phyloP scores from a whole-genome alignment of 495 filamentous ascomycete genomes.

The Oleoguttula mirabilis region DNA sequence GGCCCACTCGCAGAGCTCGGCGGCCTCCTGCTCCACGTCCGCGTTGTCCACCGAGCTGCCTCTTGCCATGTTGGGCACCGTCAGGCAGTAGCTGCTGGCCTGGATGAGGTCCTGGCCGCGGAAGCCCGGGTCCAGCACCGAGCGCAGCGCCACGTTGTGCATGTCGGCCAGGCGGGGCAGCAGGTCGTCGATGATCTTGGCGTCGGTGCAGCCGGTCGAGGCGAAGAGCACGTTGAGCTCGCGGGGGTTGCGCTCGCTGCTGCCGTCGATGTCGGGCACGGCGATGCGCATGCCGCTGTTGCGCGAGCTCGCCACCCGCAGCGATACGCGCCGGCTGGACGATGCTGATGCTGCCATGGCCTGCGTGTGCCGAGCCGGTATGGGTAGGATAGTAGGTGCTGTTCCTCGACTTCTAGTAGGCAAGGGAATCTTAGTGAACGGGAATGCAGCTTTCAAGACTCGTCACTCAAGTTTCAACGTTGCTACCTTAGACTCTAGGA shows the following conservation, averaged over 20 bases:
- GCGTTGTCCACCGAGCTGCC: not conserved
- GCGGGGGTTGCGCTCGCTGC: not conserved
- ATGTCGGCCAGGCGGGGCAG: slow-evolving; percentile 10
- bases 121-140: slow-evolving; percentile 14
- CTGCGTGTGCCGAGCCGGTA: too few relatives aligned
- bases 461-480: too few relatives aligned
- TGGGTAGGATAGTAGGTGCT: too few relatives aligned
- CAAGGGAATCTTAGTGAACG: too few relatives aligned
- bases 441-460: too few relatives aligned
- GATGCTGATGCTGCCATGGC: too few relatives aligned
- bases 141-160: slow-evolving; percentile 14
- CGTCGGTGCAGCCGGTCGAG: slow-evolving; percentile 14
- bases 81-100: slow-evolving; percentile 9
- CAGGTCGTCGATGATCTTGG: slow-evolving; percentile 9
- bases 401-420: too few relatives aligned
- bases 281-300: too few relatives aligned
- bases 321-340: too few relatives aligned
- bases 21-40: slow-evolving; percentile 37
- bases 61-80: slow-evolving; percentile 5
- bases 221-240: slow-evolving; percentile 17
- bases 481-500: too few relatives aligned
- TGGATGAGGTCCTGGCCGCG: slow-evolving; percentile 15
- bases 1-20: slow-evolving; percentile 73
- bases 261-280: slow-evolving; percentile 8
- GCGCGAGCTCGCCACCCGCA: too few relatives aligned